Evolutionary conservation across 2,329 filamentous ascomycete genomes (phyloP).

Genomic region (Epichloe gansuensis): DNA sequence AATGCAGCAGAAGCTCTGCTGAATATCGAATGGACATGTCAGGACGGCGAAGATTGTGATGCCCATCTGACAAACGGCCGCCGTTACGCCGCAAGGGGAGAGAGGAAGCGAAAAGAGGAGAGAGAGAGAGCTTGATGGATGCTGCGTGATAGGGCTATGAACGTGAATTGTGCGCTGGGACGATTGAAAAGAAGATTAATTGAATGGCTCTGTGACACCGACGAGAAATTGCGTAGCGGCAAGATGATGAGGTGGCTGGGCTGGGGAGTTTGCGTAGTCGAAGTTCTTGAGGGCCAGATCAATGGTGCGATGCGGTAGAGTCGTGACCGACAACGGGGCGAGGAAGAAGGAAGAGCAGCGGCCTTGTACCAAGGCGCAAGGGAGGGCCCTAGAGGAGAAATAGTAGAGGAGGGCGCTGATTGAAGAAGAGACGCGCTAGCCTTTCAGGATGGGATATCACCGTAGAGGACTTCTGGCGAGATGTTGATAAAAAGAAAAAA

Average conservation of each 20-base stretch:
- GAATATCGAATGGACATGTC: slow-evolving; percentile 56
- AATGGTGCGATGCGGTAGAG: slow-evolving; percentile 3
- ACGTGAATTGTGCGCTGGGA: not conserved
- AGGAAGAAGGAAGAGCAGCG: not conserved
- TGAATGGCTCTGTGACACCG: not conserved
- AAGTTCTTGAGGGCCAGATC: slow-evolving; percentile 2
- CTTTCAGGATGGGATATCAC: not conserved
- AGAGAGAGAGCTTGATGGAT: not conserved
- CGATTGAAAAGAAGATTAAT: not conserved
- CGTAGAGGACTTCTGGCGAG: not conserved
- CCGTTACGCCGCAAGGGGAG: slow-evolving; percentile 10
- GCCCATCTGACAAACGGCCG: slow-evolving; percentile 23
- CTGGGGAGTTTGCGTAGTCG: not conserved
- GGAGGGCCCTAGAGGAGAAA: not conserved
- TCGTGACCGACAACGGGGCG: not conserved
- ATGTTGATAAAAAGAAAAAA: not conserved
- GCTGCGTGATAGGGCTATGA: not conserved
- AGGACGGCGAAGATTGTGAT: slow-evolving; percentile 20
- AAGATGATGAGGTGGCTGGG: not conserved
- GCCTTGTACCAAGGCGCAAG: not conserved
- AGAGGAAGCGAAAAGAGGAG: not conserved
- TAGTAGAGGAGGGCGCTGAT: not conserved
- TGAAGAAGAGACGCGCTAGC: not conserved
- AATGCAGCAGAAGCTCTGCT: slow-evolving; percentile 59
- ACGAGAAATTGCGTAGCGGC: not conserved